These are phyloP conservation scores for Anisodus tanguticus DNA, from an alignment of 257 asterid genomes.

Conservation along the genomic window DNA sequence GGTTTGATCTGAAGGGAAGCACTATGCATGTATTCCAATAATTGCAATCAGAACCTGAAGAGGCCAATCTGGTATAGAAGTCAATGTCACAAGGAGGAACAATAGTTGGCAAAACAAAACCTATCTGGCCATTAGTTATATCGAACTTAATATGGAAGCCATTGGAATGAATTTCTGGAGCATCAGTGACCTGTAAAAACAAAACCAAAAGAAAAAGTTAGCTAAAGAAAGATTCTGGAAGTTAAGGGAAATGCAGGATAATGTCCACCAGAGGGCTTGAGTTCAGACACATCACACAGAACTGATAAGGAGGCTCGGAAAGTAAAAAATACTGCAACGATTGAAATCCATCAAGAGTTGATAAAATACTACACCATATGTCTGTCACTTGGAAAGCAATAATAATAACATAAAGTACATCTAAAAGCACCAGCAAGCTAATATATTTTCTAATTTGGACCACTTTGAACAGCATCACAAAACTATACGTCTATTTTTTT, in stretches of 20 bases:
- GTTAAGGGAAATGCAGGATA: not conserved
- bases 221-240: slow-evolving; percentile 25
- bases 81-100: slow-evolving; percentile 84
- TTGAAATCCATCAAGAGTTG: not conserved
- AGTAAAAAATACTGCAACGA: not conserved
- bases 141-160: slow-evolving; percentile 95
- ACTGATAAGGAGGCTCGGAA: not conserved
- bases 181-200: slow-evolving; percentile 75
- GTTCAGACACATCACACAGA: not conserved
- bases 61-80: slow-evolving; percentile 60
- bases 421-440: slow-evolving; percentile 4
- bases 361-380: not conserved
- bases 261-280: not conserved
- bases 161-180: slow-evolving; percentile 95
- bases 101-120: slow-evolving; percentile 88
- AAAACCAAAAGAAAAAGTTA: not conserved
- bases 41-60: slow-evolving; percentile 48
- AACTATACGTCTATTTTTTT: not conserved
- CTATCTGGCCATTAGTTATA: slow-evolving; percentile 87
- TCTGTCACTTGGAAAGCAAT: not conserved
- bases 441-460: not conserved
- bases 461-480: slow-evolving; percentile 8
- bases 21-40: slow-evolving; percentile 90
- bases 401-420: slow-evolving; percentile 10
- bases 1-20: slow-evolving; percentile 77